Base-by-base conservation (phyloP, 2,329 filamentous ascomycete species). In the Arachnomyces sp. region DNA sequence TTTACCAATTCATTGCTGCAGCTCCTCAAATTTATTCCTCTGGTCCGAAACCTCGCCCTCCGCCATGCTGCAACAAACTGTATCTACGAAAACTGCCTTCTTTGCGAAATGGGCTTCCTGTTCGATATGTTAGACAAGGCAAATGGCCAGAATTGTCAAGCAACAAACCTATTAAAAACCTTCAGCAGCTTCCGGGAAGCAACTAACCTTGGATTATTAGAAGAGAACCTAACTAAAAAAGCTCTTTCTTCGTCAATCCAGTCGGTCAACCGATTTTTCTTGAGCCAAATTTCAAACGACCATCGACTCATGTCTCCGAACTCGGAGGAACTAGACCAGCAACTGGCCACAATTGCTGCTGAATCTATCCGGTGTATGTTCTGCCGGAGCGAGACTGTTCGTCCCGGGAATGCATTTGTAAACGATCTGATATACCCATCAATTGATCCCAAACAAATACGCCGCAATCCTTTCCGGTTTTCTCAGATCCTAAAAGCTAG, bases 61-160 rank as follows among this genome's bases (percentile, higher is more conserved):
- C 82, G 89, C 44, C 92, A 98, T 60, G 84, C 89, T 1, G 87
- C 92, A 1, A 86, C 85, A 7, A 77, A 83, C 11, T 98, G 92
- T 57, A 71, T 88, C 2, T 80, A 78, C 50, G 88, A 94, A 40
- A 75, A 79, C 25, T 98, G 92, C 61, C 70, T 98, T 31, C 68
- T 98, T 1, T 98, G 92, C 62, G 92, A 98, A 63, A 73, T 98
- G 49, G 92, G 92, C 1, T 98, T 92, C 59, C 70, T 98, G 7
- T 93, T 95, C 52, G 93, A 98, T 57, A 98, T 98, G 92, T 74
- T 98, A 16, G 85, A 96, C 53, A 98, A 96, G 60, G 92, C 92
- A 2, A 84, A 84, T 47, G 90, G 89, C 0, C 84, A 89, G 42
- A 94, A 93, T 44, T 98, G 92, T 51, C 92, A 98, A 59, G 92